Conservation (phyloP, 768 basidiomycete genomes). For the Tulasnella sp. region DNA sequence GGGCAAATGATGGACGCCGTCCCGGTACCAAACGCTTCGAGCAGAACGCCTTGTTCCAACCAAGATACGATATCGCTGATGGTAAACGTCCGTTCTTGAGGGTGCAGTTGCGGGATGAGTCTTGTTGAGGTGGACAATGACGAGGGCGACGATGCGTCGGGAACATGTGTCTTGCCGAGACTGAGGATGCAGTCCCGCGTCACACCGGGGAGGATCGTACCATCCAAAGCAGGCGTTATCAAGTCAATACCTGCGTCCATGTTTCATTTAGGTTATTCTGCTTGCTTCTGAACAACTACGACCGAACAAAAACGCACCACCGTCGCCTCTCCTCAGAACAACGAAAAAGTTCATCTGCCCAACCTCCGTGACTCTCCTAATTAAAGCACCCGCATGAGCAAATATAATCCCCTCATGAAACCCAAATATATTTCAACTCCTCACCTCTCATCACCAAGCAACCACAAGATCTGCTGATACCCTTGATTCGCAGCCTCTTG, state of each 20-base stretch:
- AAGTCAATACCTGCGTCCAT: conserved; percentile 57
- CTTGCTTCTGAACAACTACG: neutral
- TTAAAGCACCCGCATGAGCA: neutral
- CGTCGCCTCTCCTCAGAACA: conserved; percentile 52
- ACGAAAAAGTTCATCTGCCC: conserved; percentile 75
- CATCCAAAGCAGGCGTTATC: conserved; percentile 81
- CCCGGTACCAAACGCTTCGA: conserved; percentile 81
- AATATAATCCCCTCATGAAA: conserved; percentile 26
- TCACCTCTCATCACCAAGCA: conserved; percentile 50
- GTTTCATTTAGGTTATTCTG: neutral
- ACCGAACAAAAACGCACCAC: conserved; percentile 34
- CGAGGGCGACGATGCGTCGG: conserved; percentile 31
- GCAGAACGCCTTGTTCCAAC: conserved; percentile 51
- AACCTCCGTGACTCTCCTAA: conserved; percentile 42
- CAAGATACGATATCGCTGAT: conserved; percentile 41
- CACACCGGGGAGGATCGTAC: conserved; percentile 87
- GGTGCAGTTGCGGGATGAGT: conserved; percentile 32
- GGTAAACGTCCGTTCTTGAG: conserved; percentile 54
- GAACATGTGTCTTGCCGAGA: conserved; percentile 54
- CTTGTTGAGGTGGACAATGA: conserved; percentile 42
- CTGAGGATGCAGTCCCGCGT: conserved; percentile 78
- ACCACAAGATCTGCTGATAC: conserved; percentile 73
- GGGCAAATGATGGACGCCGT: conserved; percentile 73
- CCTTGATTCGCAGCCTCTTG: conserved; percentile 55
- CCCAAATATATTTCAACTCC: neutral